Base-by-base conservation (phyloP, 2,329 filamentous ascomycete genomes). In the Paecilomyces dactylethromorphus region DNA sequence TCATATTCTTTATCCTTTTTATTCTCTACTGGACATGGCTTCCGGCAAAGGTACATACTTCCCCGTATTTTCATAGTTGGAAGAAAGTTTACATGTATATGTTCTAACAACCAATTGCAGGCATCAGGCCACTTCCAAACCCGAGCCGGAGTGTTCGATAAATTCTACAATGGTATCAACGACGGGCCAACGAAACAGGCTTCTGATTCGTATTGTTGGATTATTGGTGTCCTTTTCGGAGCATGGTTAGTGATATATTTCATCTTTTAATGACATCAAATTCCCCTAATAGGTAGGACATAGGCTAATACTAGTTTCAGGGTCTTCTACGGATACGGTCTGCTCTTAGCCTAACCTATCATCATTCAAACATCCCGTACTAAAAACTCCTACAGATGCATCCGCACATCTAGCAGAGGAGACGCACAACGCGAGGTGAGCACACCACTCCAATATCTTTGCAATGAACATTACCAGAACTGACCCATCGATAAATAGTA, bases 111-210 rank as follows among this genome's bases (percentile, higher is more conserved):
- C 26, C 13, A 10, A 11, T 51, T 21, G 7, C 21, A 52, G 57
- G 74, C 71, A 0, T 60, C 67, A 2, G 67, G 69, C 3, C 65
- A 70, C 13, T 76, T 77, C 57, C 71, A 76, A 63, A 62, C 67
- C 7, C 60, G 60, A 5, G 61, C 62, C n/a, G 70, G 64, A 3
- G 72, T 71, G 1, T 75, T 77, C 57, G 60, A 66, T 15, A 63
- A 68, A 15, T 74, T 76, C 60, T 74, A 75, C 59, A 77, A 77
- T 55, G 74, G 73, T 1, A 76, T 77, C 59, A 76, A 76, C 29
- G 32, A 62, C 12, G 73, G 70, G 1, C 61, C 65, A 4, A 59
- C 68, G 33, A 70, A 72, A 50, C 62, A 75, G 58, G 74, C 71
- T 3, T 70, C 67, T 1, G 73, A 76, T 63, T 64, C 68, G 0